These are phyloP conservation scores for Aureobasidium uvarum DNA, from an alignment of 2,329 filamentous ascomycete species.

Conservation along the genomic window DNA sequence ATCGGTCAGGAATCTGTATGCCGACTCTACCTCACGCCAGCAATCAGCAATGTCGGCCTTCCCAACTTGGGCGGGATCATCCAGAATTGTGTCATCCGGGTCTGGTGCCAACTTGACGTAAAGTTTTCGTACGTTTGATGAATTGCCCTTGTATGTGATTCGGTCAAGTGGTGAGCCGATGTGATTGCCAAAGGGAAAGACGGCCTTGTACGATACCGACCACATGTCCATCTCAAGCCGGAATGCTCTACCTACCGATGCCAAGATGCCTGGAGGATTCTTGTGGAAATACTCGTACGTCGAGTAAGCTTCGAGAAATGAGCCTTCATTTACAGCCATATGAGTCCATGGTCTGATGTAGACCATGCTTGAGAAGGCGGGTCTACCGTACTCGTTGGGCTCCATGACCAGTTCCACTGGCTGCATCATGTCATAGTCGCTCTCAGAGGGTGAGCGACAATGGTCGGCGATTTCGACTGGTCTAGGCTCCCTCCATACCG, in stretches of 20 bases:
- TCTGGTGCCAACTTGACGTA: conserved; percentile 46
- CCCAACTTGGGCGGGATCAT: conserved; percentile 41
- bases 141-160: conserved; percentile 7
- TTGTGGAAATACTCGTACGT: conserved; percentile 70
- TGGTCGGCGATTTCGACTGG: not conserved
- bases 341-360: conserved; percentile 63
- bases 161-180: conserved; percentile 41
- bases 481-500: conserved; percentile 27
- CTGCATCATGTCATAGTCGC: not conserved
- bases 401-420: conserved; percentile 7
- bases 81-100: conserved; percentile 41
- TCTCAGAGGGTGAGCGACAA: not conserved
- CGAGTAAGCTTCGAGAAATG: conserved; percentile 67
- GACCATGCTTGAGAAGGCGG: conserved; percentile 46
- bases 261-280: conserved; percentile 51
- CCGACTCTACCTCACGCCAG: conserved; percentile 36
- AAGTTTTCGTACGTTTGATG: conserved; percentile 30
- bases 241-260: conserved; percentile 56
- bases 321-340: conserved; percentile 70
- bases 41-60: conserved; percentile 46
- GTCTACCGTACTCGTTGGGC: conserved; percentile 15
- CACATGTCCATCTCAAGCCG: conserved; percentile 29
- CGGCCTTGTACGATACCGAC: conserved; percentile 55
- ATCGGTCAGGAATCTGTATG: conserved; percentile 22
- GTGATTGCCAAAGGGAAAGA: conserved; percentile 66